Conservation (phyloP, 208 protist species). For the Kentomonas sorsogonicus region DNA sequence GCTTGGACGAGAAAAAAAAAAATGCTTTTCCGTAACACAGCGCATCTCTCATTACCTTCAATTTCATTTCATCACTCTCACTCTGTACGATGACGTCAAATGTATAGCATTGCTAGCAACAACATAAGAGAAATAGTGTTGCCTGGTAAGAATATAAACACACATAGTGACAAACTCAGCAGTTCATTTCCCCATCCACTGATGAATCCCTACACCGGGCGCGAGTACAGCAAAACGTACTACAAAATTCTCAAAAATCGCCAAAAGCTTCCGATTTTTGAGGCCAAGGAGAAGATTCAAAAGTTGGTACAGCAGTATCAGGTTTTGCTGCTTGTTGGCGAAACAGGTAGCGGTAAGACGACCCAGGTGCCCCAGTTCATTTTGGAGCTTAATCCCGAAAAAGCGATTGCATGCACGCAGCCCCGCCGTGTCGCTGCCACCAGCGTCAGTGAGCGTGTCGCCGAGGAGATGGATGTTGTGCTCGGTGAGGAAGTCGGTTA, state of each 20-base stretch:
- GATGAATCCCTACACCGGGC: slow-evolving; percentile 58
- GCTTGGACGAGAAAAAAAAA: too few relatives aligned
- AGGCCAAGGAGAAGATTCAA: slow-evolving; percentile 64
- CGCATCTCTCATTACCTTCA: too few relatives aligned
- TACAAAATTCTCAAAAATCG: slow-evolving; percentile 38
- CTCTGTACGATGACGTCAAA: too few relatives aligned
- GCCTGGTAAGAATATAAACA: too few relatives aligned
- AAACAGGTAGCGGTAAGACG: slow-evolving; percentile 94
- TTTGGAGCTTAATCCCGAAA: slow-evolving; percentile 78
- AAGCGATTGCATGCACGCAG: slow-evolving; percentile 92
- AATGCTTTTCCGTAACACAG: too few relatives aligned
- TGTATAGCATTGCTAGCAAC: too few relatives aligned
- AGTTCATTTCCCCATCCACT: too few relatives aligned
- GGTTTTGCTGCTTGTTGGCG: slow-evolving; percentile 88
- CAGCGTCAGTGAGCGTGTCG: slow-evolving; percentile 97
- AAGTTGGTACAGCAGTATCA: slow-evolving; percentile 89
- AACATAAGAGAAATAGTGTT: too few relatives aligned
- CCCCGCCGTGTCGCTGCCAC: slow-evolving; percentile 98
- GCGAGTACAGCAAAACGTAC: slow-evolving; percentile 49
- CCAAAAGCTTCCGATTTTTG: slow-evolving; percentile 69
- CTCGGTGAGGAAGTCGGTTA: slow-evolving; percentile 98
- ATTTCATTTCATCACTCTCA: too few relatives aligned
- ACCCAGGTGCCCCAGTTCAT: slow-evolving; percentile 95
- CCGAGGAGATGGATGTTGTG: slow-evolving; percentile 95
- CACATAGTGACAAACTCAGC: too few relatives aligned